phyloP scores from a whole-genome alignment of 768 basidiomycete genomes.

The Tremella yokohamensis region DNA sequence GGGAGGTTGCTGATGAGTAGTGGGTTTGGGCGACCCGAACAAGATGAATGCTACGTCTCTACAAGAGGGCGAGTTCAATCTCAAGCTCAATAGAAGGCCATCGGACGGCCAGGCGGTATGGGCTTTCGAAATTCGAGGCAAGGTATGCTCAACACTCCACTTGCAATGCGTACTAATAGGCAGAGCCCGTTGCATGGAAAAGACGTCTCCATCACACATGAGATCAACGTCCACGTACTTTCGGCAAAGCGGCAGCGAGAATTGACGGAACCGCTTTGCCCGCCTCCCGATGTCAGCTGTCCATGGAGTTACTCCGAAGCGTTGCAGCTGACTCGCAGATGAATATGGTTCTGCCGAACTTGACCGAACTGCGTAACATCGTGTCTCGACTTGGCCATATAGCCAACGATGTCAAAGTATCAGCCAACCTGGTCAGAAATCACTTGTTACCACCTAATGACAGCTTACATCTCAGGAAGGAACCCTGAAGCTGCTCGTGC shows the following conservation, averaged over 20 bases:
- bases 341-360: conserved; percentile 43
- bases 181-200: conserved; percentile 1
- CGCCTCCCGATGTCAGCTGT: conserved; percentile 50
- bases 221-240: conserved; percentile 43
- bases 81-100: conserved; percentile 43
- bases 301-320: not conserved
- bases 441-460: not conserved
- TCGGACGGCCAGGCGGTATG: conserved; percentile 38
- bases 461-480: conserved; percentile 37
- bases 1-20: conserved; percentile 7
- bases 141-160: conserved; percentile 19
- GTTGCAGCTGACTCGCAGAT: conserved; percentile 25
- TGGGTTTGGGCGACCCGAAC: not conserved
- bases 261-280: conserved; percentile 48
- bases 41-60: conserved; percentile 21
- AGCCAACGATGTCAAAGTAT: conserved; percentile 40
- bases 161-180: not conserved
- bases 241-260: conserved; percentile 37
- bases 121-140: conserved; percentile 46
- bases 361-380: conserved; percentile 42
- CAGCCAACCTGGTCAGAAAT: conserved; percentile 43
- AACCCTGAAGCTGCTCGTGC: conserved; percentile 34
- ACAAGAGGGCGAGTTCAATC: conserved; percentile 36
- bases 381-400: conserved; percentile 39
- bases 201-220: conserved; percentile 42